Evolutionary conservation across 2,329 filamentous ascomycete species (phyloP).

Genomic region (Aspergillus tanneri): DNA sequence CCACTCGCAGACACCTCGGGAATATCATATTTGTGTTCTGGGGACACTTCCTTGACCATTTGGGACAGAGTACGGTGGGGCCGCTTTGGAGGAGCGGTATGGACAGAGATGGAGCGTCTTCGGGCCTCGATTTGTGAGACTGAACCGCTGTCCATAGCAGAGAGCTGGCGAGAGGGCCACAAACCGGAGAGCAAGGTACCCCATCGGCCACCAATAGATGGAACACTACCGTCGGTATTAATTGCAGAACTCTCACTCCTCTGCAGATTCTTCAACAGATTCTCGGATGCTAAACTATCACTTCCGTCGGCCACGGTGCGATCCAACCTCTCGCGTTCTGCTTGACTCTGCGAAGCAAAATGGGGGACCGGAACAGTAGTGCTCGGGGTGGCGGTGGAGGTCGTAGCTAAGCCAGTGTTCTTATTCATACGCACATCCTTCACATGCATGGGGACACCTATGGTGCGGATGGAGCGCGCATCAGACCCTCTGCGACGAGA

Average conservation of each 20-base stretch:
- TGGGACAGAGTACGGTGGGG: conserved; percentile 31
- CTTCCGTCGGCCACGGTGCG: conserved; percentile 28
- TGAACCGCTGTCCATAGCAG: conserved; percentile 39
- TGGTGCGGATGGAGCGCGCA: conserved; percentile 44
- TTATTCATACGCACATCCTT: conserved; percentile 44
- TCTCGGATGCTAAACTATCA: conserved; percentile 54
- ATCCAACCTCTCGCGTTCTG: conserved; percentile 27
- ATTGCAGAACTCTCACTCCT: conserved; percentile 52
- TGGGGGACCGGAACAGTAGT: conserved; percentile 54
- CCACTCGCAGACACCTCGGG: conserved; percentile 28
- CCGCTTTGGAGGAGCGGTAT: conserved; percentile 25
- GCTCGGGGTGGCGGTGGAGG: conserved; percentile 53
- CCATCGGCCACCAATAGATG: conserved; percentile 52
- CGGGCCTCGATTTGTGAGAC: conserved; percentile 25
- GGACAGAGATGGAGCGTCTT: conserved; percentile 30
- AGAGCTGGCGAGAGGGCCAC: conserved; percentile 53
- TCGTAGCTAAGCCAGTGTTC: conserved; percentile 52
- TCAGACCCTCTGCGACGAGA: conserved; percentile 43
- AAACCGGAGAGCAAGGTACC: conserved; percentile 57
- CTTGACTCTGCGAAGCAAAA: conserved; percentile 47
- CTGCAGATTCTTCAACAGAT: conserved; percentile 54
- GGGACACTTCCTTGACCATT: conserved; percentile 36
- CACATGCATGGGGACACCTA: conserved; percentile 47
- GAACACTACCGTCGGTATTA: conserved; percentile 48
- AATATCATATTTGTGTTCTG: conserved; percentile 19